Conservation (phyloP, 2,329 filamentous ascomycete genomes). For the Helminthosporium solani region DNA sequence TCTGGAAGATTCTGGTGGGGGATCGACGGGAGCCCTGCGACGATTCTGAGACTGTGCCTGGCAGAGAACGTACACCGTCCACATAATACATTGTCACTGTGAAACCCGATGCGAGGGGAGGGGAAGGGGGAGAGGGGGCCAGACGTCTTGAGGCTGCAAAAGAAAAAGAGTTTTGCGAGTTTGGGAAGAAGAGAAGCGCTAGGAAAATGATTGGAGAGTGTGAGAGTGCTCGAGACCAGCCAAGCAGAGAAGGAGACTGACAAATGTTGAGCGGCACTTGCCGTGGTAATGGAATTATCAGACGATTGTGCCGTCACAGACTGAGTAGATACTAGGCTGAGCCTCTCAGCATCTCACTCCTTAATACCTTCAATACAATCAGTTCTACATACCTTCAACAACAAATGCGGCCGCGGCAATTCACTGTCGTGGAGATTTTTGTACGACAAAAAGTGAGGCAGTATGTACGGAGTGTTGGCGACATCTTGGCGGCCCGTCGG, state of each 20-base stretch:
- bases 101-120: too few species aligned
- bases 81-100: too few species aligned
- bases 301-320: too few species aligned
- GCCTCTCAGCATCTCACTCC: too few species aligned
- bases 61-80: not conserved
- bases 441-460: not conserved
- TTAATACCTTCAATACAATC: too few species aligned
- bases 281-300: too few species aligned
- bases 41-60: conserved; percentile 10
- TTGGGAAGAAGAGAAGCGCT: not conserved
- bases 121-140: too few species aligned
- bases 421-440: not conserved
- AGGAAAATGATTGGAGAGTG: not conserved
- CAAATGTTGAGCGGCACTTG: too few species aligned
- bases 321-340: too few species aligned
- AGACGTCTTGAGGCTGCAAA: too few species aligned
- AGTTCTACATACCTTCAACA: too few species aligned
- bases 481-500: not conserved
- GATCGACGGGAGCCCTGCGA: conserved; percentile 10
- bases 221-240: not conserved
- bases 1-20: conserved; percentile 8
- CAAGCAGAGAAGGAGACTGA: not conserved
- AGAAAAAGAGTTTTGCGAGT: not conserved
- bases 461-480: not conserved
- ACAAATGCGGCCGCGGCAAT: too few species aligned